phyloP scores from a whole-genome alignment of 345 rosid genomes.

The Salix suchowensis region DNA sequence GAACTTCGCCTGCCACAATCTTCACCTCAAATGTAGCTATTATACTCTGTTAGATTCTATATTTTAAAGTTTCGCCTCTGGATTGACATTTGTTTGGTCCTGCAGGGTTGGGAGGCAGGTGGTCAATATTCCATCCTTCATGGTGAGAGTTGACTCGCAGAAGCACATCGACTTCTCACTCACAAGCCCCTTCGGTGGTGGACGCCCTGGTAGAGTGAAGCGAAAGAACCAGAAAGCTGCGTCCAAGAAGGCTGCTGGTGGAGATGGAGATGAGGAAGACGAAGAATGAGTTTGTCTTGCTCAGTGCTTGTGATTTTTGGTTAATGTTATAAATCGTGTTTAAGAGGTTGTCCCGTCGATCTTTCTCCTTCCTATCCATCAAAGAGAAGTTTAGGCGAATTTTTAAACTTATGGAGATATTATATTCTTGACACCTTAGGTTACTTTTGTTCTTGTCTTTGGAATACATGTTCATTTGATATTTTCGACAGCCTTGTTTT shows the following conservation, averaged over 20 bases:
- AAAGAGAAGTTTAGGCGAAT: not conserved
- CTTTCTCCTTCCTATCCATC: not conserved
- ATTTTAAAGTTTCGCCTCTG: not conserved
- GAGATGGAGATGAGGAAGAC: slow-evolving; percentile 14
- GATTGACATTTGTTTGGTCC: not conserved
- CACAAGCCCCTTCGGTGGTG: slow-evolving; percentile 65
- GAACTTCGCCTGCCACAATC: not conserved
- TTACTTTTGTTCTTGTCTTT: not conserved
- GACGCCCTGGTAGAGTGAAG: slow-evolving; percentile 27
- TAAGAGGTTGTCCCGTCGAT: not conserved
- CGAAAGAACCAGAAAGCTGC: slow-evolving; percentile 16
- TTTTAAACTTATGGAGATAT: not conserved
- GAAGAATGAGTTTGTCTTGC: not conserved
- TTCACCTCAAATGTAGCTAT: not conserved
- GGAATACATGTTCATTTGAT: not conserved
- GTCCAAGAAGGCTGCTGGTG: slow-evolving; percentile 13
- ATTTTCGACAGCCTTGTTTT: not conserved
- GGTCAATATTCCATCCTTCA: slow-evolving; percentile 65
- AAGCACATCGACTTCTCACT: slow-evolving; percentile 69
- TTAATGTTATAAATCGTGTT: not conserved
- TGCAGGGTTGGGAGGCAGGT: slow-evolving; percentile 70
- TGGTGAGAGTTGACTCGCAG: slow-evolving; percentile 68
- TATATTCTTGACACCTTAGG: too few species aligned
- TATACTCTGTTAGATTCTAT: too few species aligned
- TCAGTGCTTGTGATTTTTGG: not conserved